phyloP scores from a whole-genome alignment of 164 flowering plant genomes.

The Liquidambar formosana region DNA sequence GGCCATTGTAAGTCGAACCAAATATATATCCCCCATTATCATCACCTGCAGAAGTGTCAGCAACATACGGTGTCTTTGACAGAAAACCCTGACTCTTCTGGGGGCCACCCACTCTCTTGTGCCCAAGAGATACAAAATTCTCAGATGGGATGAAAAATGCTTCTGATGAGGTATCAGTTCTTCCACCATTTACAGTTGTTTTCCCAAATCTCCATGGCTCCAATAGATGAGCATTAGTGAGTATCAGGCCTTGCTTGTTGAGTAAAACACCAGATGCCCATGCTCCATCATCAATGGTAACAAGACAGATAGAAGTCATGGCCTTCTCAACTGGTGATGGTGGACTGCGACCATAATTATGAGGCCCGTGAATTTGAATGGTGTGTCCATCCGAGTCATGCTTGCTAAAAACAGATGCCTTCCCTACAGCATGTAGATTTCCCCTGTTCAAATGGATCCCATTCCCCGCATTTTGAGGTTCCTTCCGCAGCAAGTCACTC shows the following conservation, averaged over 20 bases:
- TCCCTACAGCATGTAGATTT: slow-evolving; percentile 25
- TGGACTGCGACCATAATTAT: slow-evolving; percentile 16
- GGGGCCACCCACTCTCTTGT: slow-evolving; percentile 17
- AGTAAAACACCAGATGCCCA: slow-evolving; percentile 98
- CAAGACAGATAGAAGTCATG: slow-evolving; percentile 70
- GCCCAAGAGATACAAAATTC: slow-evolving; percentile 11
- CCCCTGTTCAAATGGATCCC: slow-evolving; percentile 13
- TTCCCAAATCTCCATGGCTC: slow-evolving; percentile 97
- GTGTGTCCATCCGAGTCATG: slow-evolving; percentile 6
- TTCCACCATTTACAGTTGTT: slow-evolving; percentile 37
- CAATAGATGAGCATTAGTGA: slow-evolving; percentile 95
- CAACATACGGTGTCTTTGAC: slow-evolving; percentile 14
- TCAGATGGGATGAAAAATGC: slow-evolving; percentile 13
- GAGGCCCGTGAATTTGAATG: slow-evolving; percentile 9
- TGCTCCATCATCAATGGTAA: slow-evolving; percentile 68
- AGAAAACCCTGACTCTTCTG: slow-evolving; percentile 14
- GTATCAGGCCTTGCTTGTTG: slow-evolving; percentile 78
- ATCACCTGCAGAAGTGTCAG: slow-evolving; percentile 25
- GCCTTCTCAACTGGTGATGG: slow-evolving; percentile 57
- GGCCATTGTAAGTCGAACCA: slow-evolving; percentile 21
- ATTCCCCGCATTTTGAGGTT: slow-evolving; percentile 23
- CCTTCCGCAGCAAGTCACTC: slow-evolving; percentile 45
- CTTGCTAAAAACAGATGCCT: slow-evolving; percentile 10
- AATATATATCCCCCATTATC: slow-evolving; percentile 16
- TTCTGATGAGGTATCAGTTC: slow-evolving; percentile 16